Base-by-base conservation (phyloP, 2,329 filamentous ascomycete genomes). In the Ceratocystis smalleyi region DNA sequence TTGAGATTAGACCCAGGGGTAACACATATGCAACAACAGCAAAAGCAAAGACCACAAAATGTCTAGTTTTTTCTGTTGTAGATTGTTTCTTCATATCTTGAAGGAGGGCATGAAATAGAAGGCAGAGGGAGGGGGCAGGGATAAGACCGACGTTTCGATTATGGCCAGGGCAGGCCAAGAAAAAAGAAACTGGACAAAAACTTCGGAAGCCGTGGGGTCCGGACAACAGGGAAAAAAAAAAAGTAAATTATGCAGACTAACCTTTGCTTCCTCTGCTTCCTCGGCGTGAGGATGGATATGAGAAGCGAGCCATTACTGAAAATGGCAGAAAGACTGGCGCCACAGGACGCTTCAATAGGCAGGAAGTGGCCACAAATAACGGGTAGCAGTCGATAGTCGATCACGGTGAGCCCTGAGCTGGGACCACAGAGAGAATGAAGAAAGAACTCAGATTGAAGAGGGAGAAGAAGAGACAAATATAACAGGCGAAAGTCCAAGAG, bases 261-360 rank as follows among this genome's bases (percentile, higher is more conserved):
- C 51, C 51, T 55, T 30, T 55, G 15, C 51, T 55, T 32, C 51
- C 51, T 55, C 51, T 55, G 27, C 51, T 55, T 55, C 51, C 51
- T 32, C 51, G 51, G 51, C 51, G 51, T 32, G 51, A 55, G 51
- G 51, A 55, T 30, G 24, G 17, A 6, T 30, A 30, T 12, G 51
- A 55, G 51, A 55, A 55, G 27, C 51, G 51, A 55, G 22, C 51
- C 51, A 55, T 55, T 55, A 27, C 51, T 40, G 35, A 40, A 27
- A 55, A 55, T 17, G 51, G 51, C 7, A 15, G 7, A 55, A 55
- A 30, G 8, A 55, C 24, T 10, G 27, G 51, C 12, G 51, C 51
- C 51, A 27, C 22, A 17, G 51, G 4, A 22, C 24, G 22, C 32
- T 35, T 55, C 17, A 8, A 27, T 17, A 5, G 27, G 24, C 5